Base-by-base conservation (phyloP, 176 grass and related monocot genomes). In the Carex parvula region DNA sequence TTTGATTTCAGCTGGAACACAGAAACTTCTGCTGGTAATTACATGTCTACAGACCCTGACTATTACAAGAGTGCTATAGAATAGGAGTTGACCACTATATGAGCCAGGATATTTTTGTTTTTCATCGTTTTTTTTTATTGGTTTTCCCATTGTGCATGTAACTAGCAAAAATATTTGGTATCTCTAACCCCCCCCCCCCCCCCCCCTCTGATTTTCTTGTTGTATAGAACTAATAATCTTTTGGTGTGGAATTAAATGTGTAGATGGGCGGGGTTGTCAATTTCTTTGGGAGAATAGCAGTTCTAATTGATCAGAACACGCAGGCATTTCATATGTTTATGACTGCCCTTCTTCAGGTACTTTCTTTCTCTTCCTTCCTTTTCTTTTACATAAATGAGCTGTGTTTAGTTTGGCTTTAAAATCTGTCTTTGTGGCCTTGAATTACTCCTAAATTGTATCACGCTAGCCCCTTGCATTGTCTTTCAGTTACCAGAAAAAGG, bases 251-350 rank as follows among this genome's bases (percentile, higher is more conserved):
- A 64, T 59, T 60, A 64, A 72, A 48, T 44, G 26, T 90, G 82
- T 87, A 99, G 97, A 94, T 99, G 93, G 87, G 90, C 46, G 97
- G 97, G 16, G 85, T 92, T 0, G 97, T 96, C 16, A 92, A 84
- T 89, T 95, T 93, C 93, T 99, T 99, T 64, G 97, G 97, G 24
- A 87, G 93, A 85, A 80, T 99, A 64, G 86, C 97, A 13, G 79
- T 88, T 80, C 87, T 94, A 58, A 85, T 97, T 70, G 94, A 94
- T 76, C 94, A 94, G 85, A 97, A 97, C 78, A 94, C 89, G 15
- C 94, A 97, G 4, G 94, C 92, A 87, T 97, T 94, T 64, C 93
- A 97, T 87, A 85, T 94, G 67, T 92, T 97, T 76, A 94, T 94
- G 61, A 83, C 85, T 74, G 85, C 94, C 75, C 91, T 97, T 87